A percentile compares a stretch with the other conserved stretches of the same genome.
phyloP scores from a whole-genome alignment of 148 eudicot genomes.

The Vaccinium vitisidaea region DNA sequence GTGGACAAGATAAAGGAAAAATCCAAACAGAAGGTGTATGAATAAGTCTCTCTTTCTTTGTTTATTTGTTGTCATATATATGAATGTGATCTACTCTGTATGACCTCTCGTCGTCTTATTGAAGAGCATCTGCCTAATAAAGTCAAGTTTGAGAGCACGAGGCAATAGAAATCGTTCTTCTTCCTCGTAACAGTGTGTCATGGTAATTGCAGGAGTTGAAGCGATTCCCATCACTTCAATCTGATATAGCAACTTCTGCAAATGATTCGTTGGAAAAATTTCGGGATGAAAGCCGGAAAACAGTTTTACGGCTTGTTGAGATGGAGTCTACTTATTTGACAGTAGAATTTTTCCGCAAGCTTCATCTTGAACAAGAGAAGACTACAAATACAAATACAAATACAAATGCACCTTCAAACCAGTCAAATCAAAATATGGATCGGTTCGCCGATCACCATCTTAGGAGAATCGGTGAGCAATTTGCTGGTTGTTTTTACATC shows the following conservation, averaged over 20 bases:
- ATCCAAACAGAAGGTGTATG: neutral
- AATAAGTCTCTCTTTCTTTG: neutral
- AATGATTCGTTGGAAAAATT: constrained; percentile 83
- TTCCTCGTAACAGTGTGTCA: constrained; percentile 7
- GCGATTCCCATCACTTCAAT: constrained; percentile 91
- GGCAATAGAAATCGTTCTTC: neutral
- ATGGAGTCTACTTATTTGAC: constrained; percentile 96
- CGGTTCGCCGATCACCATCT: constrained; percentile 77
- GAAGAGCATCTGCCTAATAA: neutral
- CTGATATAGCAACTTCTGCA: constrained; percentile 88
- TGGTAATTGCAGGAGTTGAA: constrained; percentile 66
- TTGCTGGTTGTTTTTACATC: constrained; percentile 10
- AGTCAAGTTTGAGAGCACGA: neutral
- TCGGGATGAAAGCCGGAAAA: constrained; percentile 91
- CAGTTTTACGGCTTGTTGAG: constrained; percentile 87
- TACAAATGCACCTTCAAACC: constrained; percentile 22
- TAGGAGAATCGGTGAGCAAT: constrained; percentile 72
- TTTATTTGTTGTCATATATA: neutral
- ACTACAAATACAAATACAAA: constrained; percentile 16
- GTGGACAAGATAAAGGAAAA: neutral
- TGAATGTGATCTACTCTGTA: neutral
- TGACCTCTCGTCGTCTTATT: neutral
- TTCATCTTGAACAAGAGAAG: constrained; percentile 83
- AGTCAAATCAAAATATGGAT: constrained; percentile 52
- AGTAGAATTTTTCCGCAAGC: constrained; percentile 90